Base-by-base conservation (phyloP, 371 early-diverging fungal genomes). In the Lichtheimia hyalospora region DNA sequence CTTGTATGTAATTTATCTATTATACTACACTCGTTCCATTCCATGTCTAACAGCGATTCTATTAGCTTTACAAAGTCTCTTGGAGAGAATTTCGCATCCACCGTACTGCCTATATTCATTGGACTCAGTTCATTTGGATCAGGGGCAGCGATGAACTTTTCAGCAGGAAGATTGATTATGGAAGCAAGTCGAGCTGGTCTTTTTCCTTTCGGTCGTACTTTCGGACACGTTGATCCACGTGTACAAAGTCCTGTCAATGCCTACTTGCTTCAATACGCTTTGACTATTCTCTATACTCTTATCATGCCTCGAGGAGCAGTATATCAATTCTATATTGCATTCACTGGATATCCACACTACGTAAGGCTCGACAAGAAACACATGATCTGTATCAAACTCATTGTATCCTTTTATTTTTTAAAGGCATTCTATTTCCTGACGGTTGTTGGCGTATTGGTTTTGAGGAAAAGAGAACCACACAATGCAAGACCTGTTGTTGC, bases 241-340 rank as follows among this genome's bases (percentile, higher is more conserved):
- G 42, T 72, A 14, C 50, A 67, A 23, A 70, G 69, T 18, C 78
- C 78, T 7, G 73, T 74, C n/a, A 70, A 67, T 56, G 74, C 78
- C 0, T 67, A 70, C 41, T 14, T 78, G 10, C 51, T 78, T 21
- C 74, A 73, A 34, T 78, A 78, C 48, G 53, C 27, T 7, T 25
- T 78, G 16, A 62, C 73, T 5, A 53, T 78, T 13, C 14, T 74
- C 3, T 78, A 71, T 54, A 65, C 69, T 12, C 58, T 78, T n/a
- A 75, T 56, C 1, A 66, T 71, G 15, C 78, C 78, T 25, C 73
- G 72, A 14, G 78, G 78, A 10, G 65, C 73, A 13, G 73, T 73
- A 0, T 78, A 72, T 49, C 66, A 78, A 28, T 78, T 78, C 52
- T 67, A 71, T 20, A 62, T 78, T 23, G 68, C 75, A 10, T 74